These are phyloP conservation scores for Serpula lacrymans DNA, from an alignment of 768 basidiomycete species.

Conservation along the genomic window DNA sequence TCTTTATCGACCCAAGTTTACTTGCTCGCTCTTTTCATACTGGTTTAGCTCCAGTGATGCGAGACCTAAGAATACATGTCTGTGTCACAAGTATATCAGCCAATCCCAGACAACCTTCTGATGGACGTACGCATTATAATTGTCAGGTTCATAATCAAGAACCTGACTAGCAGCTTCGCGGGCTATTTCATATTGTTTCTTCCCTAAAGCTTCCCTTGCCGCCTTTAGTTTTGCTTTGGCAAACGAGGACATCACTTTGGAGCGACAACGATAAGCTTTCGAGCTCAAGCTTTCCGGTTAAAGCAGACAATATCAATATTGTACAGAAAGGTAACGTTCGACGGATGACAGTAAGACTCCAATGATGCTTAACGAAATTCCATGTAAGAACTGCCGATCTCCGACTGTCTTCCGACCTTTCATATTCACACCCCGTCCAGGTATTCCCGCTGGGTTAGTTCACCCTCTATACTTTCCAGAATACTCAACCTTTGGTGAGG, in stretches of 20 bases:
- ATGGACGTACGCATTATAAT: slow-evolving; percentile 79
- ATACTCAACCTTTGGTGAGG: no score
- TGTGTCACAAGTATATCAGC: slow-evolving; percentile 26
- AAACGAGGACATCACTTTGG: slow-evolving; percentile 35
- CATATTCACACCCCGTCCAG: no score
- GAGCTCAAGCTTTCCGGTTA: neutral
- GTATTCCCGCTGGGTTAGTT: no score
- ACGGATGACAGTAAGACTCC: no score
- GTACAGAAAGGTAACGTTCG: no score
- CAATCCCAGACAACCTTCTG: neutral
- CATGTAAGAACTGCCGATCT: no score
- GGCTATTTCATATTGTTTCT: slow-evolving; percentile 71
- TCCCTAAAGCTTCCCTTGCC: slow-evolving; percentile 69
- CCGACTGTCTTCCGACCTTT: no score
- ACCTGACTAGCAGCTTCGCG: slow-evolving; percentile 63
- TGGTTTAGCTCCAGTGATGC: slow-evolving; percentile 75
- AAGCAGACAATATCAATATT: neutral
- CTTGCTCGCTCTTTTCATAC: slow-evolving; percentile 78
- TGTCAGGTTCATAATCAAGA: slow-evolving; percentile 72
- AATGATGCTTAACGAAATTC: no score
- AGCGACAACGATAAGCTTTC: no score
- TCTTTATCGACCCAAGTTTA: slow-evolving; percentile 40
- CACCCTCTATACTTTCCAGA: no score
- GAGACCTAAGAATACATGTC: slow-evolving; percentile 83
- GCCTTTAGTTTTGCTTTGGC: slow-evolving; percentile 75